Evolutionary conservation across 192 early-diverging fungal species (phyloP).

Genomic region (Funneliformis geosporum): DNA sequence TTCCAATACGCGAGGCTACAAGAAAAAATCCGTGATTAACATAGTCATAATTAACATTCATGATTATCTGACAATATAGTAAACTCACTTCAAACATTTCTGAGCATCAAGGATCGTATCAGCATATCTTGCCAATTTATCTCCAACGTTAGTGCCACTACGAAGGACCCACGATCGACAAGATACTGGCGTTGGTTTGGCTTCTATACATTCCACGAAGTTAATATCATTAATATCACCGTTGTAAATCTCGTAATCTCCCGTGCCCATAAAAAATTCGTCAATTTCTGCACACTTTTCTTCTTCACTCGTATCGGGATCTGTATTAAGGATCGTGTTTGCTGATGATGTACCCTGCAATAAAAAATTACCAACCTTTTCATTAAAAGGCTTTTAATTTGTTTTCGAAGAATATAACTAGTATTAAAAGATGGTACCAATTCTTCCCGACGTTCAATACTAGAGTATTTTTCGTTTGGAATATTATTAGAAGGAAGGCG

Average conservation of each 20-base stretch:
- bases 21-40: not conserved
- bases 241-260: conserved; percentile 24
- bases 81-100: conserved; percentile 32
- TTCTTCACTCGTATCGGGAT: conserved; percentile 4
- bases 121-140: conserved; percentile 22
- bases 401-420: not conserved
- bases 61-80: too few relatives aligned
- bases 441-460: too few relatives aligned
- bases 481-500: too few relatives aligned
- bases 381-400: conserved; percentile 6
- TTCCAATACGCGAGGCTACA: conserved; percentile 21
- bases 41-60: too few relatives aligned
- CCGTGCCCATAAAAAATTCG: conserved; percentile 25
- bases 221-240: conserved; percentile 18
- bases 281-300: conserved; percentile 13
- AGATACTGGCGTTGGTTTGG: not conserved
- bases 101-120: conserved; percentile 34
- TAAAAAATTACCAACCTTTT: conserved; percentile 26
- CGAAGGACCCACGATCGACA: conserved; percentile 1
- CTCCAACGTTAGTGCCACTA: conserved; percentile 27
- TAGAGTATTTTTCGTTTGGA: too few relatives aligned
- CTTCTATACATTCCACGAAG: conserved; percentile 24
- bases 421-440: not conserved
- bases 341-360: not conserved
- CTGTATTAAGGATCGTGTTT: not conserved